Conservation (phyloP, 352 stramenopile genomes). For the Pilasporangium apinafurcum region DNA sequence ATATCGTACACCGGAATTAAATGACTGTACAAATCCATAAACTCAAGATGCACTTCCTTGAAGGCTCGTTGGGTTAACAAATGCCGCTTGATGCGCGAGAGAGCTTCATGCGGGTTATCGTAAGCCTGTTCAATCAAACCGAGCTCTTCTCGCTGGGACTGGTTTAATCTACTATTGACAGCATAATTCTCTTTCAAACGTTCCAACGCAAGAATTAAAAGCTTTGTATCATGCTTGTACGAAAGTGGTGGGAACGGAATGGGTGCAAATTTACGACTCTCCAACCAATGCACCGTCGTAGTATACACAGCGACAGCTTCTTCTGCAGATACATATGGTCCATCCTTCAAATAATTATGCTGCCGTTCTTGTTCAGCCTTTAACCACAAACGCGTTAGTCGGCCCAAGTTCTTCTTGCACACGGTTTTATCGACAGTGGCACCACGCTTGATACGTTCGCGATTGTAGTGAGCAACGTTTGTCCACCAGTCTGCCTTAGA, state of each 20-base stretch:
- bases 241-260: constrained; percentile 99
- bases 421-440: constrained; percentile 99
- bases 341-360: constrained; percentile 99
- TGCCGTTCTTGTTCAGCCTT: constrained; percentile 99
- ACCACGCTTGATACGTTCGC: constrained; percentile 98
- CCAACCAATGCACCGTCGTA: constrained; percentile 99
- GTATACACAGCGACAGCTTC: constrained; percentile 99
- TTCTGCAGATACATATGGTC: constrained; percentile 98
- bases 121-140: constrained; percentile 99
- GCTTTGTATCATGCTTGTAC: constrained; percentile 99
- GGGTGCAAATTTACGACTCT: constrained; percentile 98
- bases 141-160: constrained; percentile 97
- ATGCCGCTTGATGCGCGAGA: constrained; percentile 99
- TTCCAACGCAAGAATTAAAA: constrained; percentile 98
- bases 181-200: constrained; percentile 99
- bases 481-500: constrained; percentile 98
- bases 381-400: constrained; percentile 97
- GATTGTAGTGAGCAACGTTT: constrained; percentile 99
- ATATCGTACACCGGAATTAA: constrained; percentile 99
- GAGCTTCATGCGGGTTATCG: constrained; percentile 98
- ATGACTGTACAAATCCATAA: constrained; percentile 99
- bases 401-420: constrained; percentile 99
- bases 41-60: constrained; percentile 99
- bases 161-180: constrained; percentile 96
- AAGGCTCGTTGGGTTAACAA: constrained; percentile 99